phyloP scores from a whole-genome alignment of 352 stramenopile genomes.

The Halophytophthora batemanensis region DNA sequence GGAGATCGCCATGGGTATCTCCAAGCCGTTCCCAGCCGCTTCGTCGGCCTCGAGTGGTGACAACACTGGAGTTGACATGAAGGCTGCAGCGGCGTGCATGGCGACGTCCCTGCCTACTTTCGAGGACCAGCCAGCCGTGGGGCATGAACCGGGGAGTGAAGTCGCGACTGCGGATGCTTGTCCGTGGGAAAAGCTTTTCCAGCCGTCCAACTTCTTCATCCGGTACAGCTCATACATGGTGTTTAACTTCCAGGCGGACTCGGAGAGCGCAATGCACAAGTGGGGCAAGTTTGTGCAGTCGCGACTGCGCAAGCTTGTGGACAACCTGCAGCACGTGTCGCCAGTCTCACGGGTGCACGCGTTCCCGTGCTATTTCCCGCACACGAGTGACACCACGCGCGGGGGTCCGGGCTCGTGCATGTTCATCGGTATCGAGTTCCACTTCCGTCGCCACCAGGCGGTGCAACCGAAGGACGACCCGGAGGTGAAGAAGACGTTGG shows the following conservation, averaged over 20 bases:
- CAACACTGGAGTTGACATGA: constrained; percentile 29
- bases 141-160: constrained; percentile 8
- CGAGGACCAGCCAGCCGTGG: constrained; percentile 13
- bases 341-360: constrained; percentile 61
- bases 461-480: constrained; percentile 56
- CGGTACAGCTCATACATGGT: constrained; percentile 78
- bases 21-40: constrained; percentile 31
- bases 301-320: constrained; percentile 73
- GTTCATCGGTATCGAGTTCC: constrained; percentile 83
- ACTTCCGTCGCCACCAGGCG: constrained; percentile 34
- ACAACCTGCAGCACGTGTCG: constrained; percentile 65
- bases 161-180: constrained; percentile 8
- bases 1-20: constrained; percentile 54
- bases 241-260: constrained; percentile 62
- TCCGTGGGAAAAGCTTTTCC: constrained; percentile 71
- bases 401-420: constrained; percentile 60
- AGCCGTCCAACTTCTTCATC: constrained; percentile 82
- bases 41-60: constrained; percentile 17
- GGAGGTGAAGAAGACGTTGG: constrained; percentile 64
- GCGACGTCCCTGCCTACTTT: constrained; percentile 33
- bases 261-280: constrained; percentile 64
- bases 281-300: constrained; percentile 84
- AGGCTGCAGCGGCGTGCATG: constrained; percentile 33
- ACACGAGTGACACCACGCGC: constrained; percentile 36
- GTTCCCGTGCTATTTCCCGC: constrained; percentile 64